Evolutionary conservation across 306 rosid genomes (phyloP).

Genomic region (Begonia loranthoides): DNA sequence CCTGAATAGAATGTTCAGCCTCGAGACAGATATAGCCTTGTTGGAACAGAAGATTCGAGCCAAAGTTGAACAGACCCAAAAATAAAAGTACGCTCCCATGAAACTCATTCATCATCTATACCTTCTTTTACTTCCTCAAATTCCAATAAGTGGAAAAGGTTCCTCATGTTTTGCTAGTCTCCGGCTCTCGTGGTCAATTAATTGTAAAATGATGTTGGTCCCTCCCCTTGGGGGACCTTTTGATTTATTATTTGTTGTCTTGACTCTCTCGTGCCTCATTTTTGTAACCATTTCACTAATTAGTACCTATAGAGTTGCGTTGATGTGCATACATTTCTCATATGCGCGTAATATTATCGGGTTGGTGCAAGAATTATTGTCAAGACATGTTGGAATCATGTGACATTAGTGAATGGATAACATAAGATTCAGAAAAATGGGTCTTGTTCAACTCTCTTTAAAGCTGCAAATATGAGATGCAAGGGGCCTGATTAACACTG

Average conservation of each 20-base stretch:
- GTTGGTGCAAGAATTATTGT: no score
- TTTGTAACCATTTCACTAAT: conserved; percentile 12
- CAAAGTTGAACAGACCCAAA: conserved; percentile 84
- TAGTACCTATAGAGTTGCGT: background rate
- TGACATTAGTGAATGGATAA: no score
- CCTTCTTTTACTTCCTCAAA: conserved; percentile 26
- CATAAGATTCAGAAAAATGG: no score
- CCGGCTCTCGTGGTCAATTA: conserved; percentile 16
- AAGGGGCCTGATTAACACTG: background rate
- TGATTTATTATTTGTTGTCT: conserved; percentile 25
- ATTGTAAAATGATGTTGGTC: conserved; percentile 15
- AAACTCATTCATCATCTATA: conserved; percentile 14
- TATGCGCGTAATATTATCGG: no score
- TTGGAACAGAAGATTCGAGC: conserved; percentile 93
- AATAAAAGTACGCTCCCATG: conserved; percentile 24
- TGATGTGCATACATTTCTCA: no score
- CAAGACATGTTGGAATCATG: no score
- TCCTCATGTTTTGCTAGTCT: conserved; percentile 14
- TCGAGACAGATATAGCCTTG: conserved; percentile 75
- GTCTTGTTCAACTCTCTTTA: no score
- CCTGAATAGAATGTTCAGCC: conserved; percentile 94
- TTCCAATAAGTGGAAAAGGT: conserved; percentile 35
- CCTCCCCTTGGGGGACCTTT: conserved; percentile 17
- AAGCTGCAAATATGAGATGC: no score
- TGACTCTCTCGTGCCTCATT: conserved; percentile 5